phyloP scores from a whole-genome alignment of 176 grass and related monocot species.

The Lolium rigidum region DNA sequence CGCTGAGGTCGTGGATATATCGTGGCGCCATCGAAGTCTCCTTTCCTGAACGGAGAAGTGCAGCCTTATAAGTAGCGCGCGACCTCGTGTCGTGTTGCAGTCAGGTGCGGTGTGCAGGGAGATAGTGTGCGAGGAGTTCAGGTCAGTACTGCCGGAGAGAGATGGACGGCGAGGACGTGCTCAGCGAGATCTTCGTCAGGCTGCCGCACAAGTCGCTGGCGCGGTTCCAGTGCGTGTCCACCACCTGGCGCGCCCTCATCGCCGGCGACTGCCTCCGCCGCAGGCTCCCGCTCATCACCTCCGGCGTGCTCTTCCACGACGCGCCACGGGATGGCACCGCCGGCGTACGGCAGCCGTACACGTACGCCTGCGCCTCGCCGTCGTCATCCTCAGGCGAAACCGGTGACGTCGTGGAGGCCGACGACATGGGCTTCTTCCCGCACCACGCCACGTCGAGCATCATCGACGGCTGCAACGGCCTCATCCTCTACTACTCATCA shows the following conservation, averaged over 20 bases:
- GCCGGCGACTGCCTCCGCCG: constrained; percentile 67
- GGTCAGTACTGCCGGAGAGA: background rate
- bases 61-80: background rate
- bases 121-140: background rate
- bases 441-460: constrained; percentile 62
- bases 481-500: constrained; percentile 72
- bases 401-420: constrained; percentile 43
- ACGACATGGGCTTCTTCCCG: constrained; percentile 76
- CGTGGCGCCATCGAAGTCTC: constrained; percentile 1
- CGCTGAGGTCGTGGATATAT: background rate
- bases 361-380: constrained; percentile 50
- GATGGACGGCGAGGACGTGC: constrained; percentile 57
- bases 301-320: constrained; percentile 70
- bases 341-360: constrained; percentile 40
- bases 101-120: background rate
- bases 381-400: constrained; percentile 2
- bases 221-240: constrained; percentile 79
- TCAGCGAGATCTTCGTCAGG: constrained; percentile 66
- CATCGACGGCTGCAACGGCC: constrained; percentile 87
- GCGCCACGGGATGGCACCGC: background rate
- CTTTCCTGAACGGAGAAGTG: background rate
- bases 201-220: constrained; percentile 76
- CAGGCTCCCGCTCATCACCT: constrained; percentile 68
- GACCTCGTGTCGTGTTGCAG: background rate
- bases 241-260: constrained; percentile 67